A percentile compares a stretch with the other conserved stretches of the same genome.
These are phyloP conservation scores for Basipetospora chlamydospora DNA, from an alignment of 2,329 filamentous ascomycete species.

Conservation along the genomic window DNA sequence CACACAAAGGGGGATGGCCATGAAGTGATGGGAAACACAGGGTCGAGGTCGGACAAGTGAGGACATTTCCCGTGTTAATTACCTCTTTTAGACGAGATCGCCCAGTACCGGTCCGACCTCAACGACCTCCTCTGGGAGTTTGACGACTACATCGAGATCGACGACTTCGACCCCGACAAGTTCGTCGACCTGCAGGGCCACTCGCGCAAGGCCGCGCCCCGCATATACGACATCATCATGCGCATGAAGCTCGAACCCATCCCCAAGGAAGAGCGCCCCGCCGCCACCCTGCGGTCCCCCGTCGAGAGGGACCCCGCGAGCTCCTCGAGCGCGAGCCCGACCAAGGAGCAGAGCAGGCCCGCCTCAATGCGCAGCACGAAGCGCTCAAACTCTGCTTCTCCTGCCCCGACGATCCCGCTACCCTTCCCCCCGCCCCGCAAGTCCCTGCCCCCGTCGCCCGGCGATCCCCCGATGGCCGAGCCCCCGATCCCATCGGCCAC, in stretches of 20 bases:
- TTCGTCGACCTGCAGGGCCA: slow-evolving; percentile 32
- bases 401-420: not conserved
- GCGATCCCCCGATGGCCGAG: not conserved
- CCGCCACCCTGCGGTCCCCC: too few relatives aligned
- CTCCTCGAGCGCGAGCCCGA: too few relatives aligned
- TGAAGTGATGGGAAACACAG: too few relatives aligned
- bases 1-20: not conserved
- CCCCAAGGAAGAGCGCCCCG: slow-evolving; percentile 1
- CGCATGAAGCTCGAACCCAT: slow-evolving; percentile 35
- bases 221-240: slow-evolving; percentile 34
- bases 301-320: too few relatives aligned
- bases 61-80: not conserved
- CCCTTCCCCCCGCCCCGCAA: not conserved
- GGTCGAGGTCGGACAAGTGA: too few relatives aligned
- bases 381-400: not conserved
- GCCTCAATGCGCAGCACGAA: too few relatives aligned
- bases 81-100: slow-evolving; percentile 30
- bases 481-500: too few relatives aligned
- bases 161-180: slow-evolving; percentile 34
- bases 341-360: too few relatives aligned
- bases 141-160: slow-evolving; percentile 35
- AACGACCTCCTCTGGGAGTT: slow-evolving; percentile 40
- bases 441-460: not conserved
- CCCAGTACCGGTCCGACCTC: slow-evolving; percentile 29
- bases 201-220: slow-evolving; percentile 32